Base-by-base conservation (phyloP, 2,329 filamentous ascomycete species). In the Colletotrichum theobromicola region DNA sequence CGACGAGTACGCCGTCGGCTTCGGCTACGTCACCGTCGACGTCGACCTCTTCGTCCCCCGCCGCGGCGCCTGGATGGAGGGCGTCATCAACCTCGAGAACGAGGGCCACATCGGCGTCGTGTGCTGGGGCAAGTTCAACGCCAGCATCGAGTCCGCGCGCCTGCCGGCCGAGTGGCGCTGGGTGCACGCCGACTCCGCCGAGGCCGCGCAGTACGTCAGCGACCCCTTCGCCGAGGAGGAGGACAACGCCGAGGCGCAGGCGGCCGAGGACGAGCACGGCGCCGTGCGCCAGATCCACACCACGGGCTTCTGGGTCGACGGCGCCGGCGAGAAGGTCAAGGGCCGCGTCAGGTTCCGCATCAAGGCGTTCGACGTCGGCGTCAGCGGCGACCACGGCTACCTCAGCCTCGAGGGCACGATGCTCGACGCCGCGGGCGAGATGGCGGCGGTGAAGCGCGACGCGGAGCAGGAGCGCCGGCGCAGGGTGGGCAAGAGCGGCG, bases 121-220 rank as follows among this genome's bases (percentile, higher is more conserved):
- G 13, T 97, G 95, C 82, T 96, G 95, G 85, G 96, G 96, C 83
- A 91, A 95, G 77, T 98, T 98, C 88, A 98, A 97, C 78, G 94
- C 96, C 2, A 95, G 93, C 57, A 94, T 99, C 74, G 94, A 96
- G 79, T 89, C 93, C 26, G 91, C 90, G 75, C 89, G 94, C 42
- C 87, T 99, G 18, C 97, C 97, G 0, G 83, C 86, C 16, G 89
- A 90, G 28, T 99, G 96, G 97, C 91, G 87, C 75, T 98, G 95
- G 93, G 88, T 95, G 18, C 90, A 92, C 13, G 88, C 91, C 37
- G 87, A 85, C 69, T 80, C 83, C 8, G 78, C 81, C 2, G 83
- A 86, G 64, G 83, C 83, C 0, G 78, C 81, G 15, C 82, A 81
- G 32, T 84, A 88, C 69, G 87, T 89, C 62, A 21, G 15, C 7